Percentiles rank a stretch among this genome's conserved stretches.
Conservation (phyloP, 2,329 filamentous ascomycete genomes). For the Gaeumannomyces sp. region DNA sequence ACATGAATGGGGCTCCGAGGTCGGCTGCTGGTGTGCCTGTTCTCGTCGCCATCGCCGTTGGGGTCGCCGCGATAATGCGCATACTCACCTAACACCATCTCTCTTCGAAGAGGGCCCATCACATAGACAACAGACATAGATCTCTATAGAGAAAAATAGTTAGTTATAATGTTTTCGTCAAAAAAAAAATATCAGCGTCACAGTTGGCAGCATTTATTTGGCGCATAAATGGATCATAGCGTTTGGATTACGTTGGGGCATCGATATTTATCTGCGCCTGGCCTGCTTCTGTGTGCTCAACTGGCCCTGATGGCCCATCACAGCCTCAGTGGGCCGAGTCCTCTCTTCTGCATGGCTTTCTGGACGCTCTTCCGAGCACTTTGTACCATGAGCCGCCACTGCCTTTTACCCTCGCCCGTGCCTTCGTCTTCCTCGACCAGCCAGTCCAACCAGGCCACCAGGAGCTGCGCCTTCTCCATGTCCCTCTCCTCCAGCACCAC, state of each 20-base stretch:
- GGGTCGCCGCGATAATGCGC: background rate
- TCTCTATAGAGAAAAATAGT: background rate
- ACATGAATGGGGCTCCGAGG: conserved; percentile 10
- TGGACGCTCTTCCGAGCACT: conserved; percentile 46
- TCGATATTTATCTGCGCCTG: background rate
- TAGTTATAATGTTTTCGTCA: background rate
- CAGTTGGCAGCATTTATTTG: no score
- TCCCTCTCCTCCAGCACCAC: conserved; percentile 74
- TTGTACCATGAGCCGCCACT: conserved; percentile 40
- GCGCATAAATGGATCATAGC: no score
- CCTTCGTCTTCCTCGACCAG: conserved; percentile 43
- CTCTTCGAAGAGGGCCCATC: background rate
- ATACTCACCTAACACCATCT: background rate
- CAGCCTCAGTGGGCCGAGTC: conserved; percentile 49
- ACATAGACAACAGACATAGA: background rate
- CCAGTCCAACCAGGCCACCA: conserved; percentile 66
- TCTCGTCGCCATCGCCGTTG: background rate
- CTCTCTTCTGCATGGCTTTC: conserved; percentile 47
- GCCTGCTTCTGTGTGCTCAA: no score
- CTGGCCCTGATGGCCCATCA: conserved; percentile 17
- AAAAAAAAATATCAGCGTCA: background rate
- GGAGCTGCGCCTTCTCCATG: conserved; percentile 82
- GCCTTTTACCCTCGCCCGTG: conserved; percentile 27
- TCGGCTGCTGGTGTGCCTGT: background rate
- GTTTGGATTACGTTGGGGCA: background rate